Base-by-base conservation (phyloP, 1,139 yeast genomes). In the Arxiozyma slooffiae region DNA sequence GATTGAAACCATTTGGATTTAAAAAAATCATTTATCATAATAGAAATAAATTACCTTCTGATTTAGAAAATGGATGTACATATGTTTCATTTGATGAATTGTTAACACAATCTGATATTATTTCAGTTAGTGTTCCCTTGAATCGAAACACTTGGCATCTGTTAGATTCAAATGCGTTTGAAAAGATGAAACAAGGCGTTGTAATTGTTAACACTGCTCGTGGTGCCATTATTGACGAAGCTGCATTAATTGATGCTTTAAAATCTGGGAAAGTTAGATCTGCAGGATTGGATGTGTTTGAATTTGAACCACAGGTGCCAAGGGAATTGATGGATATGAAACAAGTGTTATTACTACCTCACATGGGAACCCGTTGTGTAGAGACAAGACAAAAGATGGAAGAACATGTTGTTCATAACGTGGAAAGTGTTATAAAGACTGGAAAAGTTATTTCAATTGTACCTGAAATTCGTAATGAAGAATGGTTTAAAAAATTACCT, bases 281-380 rank as follows among this genome's bases (percentile, higher is more conserved):
- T 14, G 86, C 82, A 56, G 95, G 92, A 17, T 67, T 89, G 41
- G 97, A 89, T 65, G 97, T 89, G 37, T 85, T 80, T 67, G 96
- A 87, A 64, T 70, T 75, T 57, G 97, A 90, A 70, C 97, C 97
- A 7, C 60, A 78, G 55, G 81, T 80, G 18, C 75, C 82, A 38
- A 67, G 73, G 58, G 87, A 82, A 53, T 69, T 84, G 53, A 68
- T 76, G 47, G 70, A 71, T 18, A 65, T 69, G 66, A 77, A 67
- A 48, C 79, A 80, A 55, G 87, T 81, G 17, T 73, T 82, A 14
- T 75, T 83, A 42, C 71, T 83, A 57, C 95, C 95, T 20, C 95
- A 88, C 64, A 79, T 85, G 82, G 96, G 95, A 34, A 86, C 96
- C 0, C 81, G 79, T 64, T 74, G 92, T 1, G 66, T 68, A 45